phyloP scores from a whole-genome alignment of 2,329 filamentous ascomycete genomes.

The Alternaria metachromatica region DNA sequence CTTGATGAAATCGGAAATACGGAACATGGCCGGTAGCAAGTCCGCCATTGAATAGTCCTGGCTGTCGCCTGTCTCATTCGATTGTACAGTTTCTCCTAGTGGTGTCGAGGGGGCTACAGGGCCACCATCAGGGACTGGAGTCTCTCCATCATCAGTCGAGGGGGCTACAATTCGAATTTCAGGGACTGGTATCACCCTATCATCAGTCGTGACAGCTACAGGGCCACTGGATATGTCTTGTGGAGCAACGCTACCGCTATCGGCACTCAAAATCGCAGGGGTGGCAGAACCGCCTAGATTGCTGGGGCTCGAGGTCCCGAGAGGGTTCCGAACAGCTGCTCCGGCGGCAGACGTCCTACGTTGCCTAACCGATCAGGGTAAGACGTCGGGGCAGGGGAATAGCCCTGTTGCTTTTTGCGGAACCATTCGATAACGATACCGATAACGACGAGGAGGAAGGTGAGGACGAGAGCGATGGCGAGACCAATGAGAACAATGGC shows the following conservation, averaged over 20 bases:
- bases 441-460: constrained; percentile 76
- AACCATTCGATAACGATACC: constrained; percentile 78
- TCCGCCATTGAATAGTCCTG: not conserved
- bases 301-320: constrained; percentile 42
- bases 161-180: not conserved
- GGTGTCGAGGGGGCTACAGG: not conserved
- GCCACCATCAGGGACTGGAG: not conserved
- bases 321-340: constrained; percentile 49
- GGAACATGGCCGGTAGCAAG: not conserved
- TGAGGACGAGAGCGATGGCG: constrained; percentile 77
- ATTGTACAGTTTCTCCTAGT: not conserved
- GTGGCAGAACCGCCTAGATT: constrained; percentile 24
- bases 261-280: not conserved
- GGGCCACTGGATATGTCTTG: not conserved
- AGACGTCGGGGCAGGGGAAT: constrained; percentile 74
- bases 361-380: constrained; percentile 56
- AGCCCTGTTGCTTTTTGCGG: constrained; percentile 79
- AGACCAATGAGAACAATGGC: constrained; percentile 83
- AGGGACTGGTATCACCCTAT: not conserved
- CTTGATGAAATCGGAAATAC: not conserved
- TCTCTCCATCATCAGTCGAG: not conserved
- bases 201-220: not conserved
- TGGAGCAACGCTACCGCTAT: not conserved
- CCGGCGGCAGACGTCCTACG: constrained; percentile 59
- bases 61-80: not conserved